These are phyloP conservation scores for Aspergillus sp. DNA, from an alignment of 2,329 filamentous ascomycete species.

Conservation along the genomic window DNA sequence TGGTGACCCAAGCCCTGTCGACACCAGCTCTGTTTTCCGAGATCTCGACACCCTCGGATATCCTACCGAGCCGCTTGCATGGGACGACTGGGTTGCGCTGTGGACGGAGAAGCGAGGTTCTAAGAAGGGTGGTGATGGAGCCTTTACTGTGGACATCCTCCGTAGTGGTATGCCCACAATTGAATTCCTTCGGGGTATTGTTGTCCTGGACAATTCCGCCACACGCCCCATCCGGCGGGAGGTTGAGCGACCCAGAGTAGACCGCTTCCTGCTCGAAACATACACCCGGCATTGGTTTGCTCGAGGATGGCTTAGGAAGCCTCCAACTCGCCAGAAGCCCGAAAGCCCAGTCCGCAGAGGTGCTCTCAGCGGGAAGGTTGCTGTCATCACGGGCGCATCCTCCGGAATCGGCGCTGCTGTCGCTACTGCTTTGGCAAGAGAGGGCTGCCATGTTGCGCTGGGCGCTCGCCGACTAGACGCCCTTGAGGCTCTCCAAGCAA, in stretches of 20 bases:
- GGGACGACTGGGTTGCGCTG: constrained; percentile 74
- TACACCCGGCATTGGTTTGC: constrained; percentile 82
- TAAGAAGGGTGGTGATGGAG: constrained; percentile 68
- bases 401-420: constrained; percentile 80
- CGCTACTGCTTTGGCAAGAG: constrained; percentile 67
- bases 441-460: constrained; percentile 73
- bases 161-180: constrained; percentile 79
- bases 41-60: constrained; percentile 71
- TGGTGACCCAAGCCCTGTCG: constrained; percentile 71
- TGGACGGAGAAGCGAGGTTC: constrained; percentile 74
- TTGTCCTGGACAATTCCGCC: constrained; percentile 72
- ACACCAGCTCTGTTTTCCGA: constrained; percentile 68
- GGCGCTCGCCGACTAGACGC: constrained; percentile 72
- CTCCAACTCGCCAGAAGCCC: constrained; percentile 59
- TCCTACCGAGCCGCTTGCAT: constrained; percentile 66
- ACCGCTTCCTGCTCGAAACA: constrained; percentile 71
- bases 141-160: constrained; percentile 78
- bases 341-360: constrained; percentile 55
- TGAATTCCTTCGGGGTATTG: constrained; percentile 71
- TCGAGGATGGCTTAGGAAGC: constrained; percentile 72
- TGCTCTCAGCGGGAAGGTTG: constrained; percentile 70
- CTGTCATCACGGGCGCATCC: constrained; percentile 77
- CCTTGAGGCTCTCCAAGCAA: constrained; percentile 68
- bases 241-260: constrained; percentile 70
- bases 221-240: constrained; percentile 64